Evolutionary conservation across 2,329 filamentous ascomycete species (phyloP), one percentile per base, ranked within the genome.

Genomic region (Aspergillus luchuensis): DNA sequence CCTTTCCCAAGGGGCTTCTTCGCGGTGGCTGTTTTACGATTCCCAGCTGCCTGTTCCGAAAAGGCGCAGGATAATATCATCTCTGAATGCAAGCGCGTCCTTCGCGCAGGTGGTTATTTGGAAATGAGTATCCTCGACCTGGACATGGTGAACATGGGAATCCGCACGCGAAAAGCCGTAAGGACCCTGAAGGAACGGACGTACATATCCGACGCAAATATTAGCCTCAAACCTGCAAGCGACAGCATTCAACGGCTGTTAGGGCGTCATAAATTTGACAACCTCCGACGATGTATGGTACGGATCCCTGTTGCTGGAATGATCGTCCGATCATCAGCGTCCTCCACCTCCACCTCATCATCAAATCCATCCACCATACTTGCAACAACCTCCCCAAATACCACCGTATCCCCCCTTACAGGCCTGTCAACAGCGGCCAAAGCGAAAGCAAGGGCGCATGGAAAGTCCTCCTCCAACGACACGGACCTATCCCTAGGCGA

Each of bases 401-500:
- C 66, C 10, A 64, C 58, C 5, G 67, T 67, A 47, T 68, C 71
- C 0, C 61, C 70, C 2, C 59, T 62, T 0, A 64, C 71, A 10
- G 64, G 64, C 36, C 67, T 73, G 7, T 67, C 68, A 13, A 67
- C 59, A n/a, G 64, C 53, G 13, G 63, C 4, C 17, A 57, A 15
- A 48, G 56, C 61, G 8, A 66, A 41, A 59, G 51, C 47, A 54
- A 71, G 59, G 56, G 55, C 39, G 43, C 63, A 70, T 43, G 62
- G 61, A 30, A 75, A 74, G 53, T 69, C 71, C 4, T 71, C 74
- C 5, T 77, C 74, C 3, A 75, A 77, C 23, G 74, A 78, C 25
- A 70, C 71, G 5, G 77, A 79, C 41, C 64, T 79, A 13, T 79
- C 78, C 4, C 79, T 92, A 1, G 87, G 87, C 1, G 90, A 92